Evolutionary conservation across 2,329 filamentous ascomycete species (phyloP), one percentile per base, ranked within the genome.

Genomic region (Alternaria arbusti): DNA sequence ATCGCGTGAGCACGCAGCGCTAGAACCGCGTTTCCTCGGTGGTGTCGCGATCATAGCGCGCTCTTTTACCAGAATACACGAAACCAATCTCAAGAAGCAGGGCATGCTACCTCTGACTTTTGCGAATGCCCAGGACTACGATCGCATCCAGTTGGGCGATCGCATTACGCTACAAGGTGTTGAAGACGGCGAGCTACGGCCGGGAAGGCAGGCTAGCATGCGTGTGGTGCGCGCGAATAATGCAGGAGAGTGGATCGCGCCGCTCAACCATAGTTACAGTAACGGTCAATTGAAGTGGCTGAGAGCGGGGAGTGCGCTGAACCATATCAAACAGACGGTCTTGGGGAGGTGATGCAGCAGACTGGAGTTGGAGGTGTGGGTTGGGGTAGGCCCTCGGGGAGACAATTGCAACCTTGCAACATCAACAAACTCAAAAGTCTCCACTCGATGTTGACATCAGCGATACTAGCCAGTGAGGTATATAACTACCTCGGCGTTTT

Each of bases 291-390:
- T 79, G 44, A 55, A 56, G 36, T 81, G 77, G 76, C 55, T 79
- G 23, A 73, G 73, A 49, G 74, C 74, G 5, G 79, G 79, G 3
- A 80, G 78, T 60, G 76, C 78, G 10, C 64, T 81, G 30, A 81
- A 81, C 40, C 64, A 77, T 61, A 67, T 67, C 51, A 70, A 68
- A 40, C 22, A 65, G 30, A 58, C 45, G 25, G 51, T 63, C 8
- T 40, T 59, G 56, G 49, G 17, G 0, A 43, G 57, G 6, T 20
- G 3, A 43, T 25, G 17, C 13, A 5, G 25, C 10, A 10, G 22
- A n/a, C 13, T 36, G n/a, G 15, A 20, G 17, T 44, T 44, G 52
- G 20, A 52, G 30, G 28, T 25, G 28, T 52, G 20, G 11, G 9
- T 36, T 52, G 49, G 20, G 11, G 20, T 40, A 40, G 30, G 20